phyloP scores from a whole-genome alignment of 1,284 basidiomycete genomes.

The Paramarasmius palmivorus region DNA sequence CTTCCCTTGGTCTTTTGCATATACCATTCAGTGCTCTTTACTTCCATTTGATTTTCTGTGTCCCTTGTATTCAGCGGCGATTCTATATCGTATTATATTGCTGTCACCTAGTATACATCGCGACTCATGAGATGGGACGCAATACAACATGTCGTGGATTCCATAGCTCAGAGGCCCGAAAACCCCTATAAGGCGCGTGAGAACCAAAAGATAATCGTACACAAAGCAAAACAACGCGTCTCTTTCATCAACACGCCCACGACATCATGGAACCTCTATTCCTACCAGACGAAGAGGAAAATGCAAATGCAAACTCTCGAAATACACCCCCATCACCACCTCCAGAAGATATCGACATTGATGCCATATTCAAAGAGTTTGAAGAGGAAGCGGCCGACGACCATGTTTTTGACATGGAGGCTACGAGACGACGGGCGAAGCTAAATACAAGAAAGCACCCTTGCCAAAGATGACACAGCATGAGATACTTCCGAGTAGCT shows the following conservation, averaged over 20 bases:
- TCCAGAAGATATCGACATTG: conserved; percentile 44
- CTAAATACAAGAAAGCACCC: conserved; percentile 32
- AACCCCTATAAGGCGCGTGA: too few species aligned
- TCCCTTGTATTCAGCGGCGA: too few species aligned
- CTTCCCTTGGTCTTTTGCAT: too few species aligned
- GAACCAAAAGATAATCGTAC: background rate
- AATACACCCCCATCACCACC: conserved; percentile 20
- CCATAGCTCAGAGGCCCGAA: too few species aligned
- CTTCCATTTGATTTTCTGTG: too few species aligned
- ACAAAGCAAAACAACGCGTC: conserved; percentile 8
- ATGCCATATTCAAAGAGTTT: conserved; percentile 63
- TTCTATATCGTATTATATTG: too few species aligned
- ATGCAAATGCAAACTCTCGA: conserved; percentile 30
- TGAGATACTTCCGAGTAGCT: conserved; percentile 48
- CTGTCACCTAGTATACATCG: too few species aligned
- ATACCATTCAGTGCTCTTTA: too few species aligned
- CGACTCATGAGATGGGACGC: too few species aligned
- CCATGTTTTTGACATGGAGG: conserved; percentile 45
- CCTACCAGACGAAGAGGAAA: conserved; percentile 53
- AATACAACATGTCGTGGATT: too few species aligned
- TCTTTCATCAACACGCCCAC: background rate
- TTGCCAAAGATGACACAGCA: conserved; percentile 33
- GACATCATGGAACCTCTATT: conserved; percentile 39
- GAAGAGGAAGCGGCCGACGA: conserved; percentile 38
- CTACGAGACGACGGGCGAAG: conserved; percentile 56